Evolutionary conservation across 2,329 filamentous ascomycete species (phyloP).

Genomic region (Clarireedia sp.): DNA sequence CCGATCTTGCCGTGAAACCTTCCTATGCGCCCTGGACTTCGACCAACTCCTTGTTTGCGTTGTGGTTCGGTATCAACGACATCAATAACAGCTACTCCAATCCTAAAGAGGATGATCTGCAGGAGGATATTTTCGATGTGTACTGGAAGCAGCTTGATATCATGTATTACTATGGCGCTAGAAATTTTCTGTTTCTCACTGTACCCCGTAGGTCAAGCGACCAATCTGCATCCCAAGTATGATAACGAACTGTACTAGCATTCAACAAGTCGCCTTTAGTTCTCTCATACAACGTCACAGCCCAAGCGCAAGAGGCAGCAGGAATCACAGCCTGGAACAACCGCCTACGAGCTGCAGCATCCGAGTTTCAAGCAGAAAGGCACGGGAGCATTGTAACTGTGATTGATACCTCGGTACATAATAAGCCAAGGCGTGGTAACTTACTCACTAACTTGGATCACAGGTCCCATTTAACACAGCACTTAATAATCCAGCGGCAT

Average conservation of each 20-base stretch:
- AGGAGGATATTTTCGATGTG: slow-evolving; percentile 34
- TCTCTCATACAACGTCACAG: not conserved
- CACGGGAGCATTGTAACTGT: not conserved
- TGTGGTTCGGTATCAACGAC: slow-evolving; percentile 49
- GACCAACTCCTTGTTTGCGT: slow-evolving; percentile 35
- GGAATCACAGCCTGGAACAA: slow-evolving; percentile 2
- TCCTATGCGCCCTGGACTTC: slow-evolving; percentile 33
- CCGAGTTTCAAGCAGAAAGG: slow-evolving; percentile 2
- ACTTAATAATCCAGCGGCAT: slow-evolving; percentile 9
- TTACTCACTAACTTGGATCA: too few relatives aligned
- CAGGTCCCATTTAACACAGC: not conserved
- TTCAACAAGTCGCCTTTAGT: not conserved
- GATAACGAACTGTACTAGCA: not conserved
- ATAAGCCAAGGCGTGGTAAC: not conserved
- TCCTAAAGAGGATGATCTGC: slow-evolving; percentile 25
- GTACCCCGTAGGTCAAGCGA: slow-evolving; percentile 32
- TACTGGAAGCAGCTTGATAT: slow-evolving; percentile 37
- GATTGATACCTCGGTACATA: slow-evolving; percentile 3
- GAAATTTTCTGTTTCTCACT: slow-evolving; percentile 41
- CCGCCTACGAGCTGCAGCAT: not conserved
- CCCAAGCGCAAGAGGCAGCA: not conserved
- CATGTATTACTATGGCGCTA: slow-evolving; percentile 38
- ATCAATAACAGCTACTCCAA: slow-evolving; percentile 38
- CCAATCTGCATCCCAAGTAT: not conserved
- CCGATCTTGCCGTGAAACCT: slow-evolving; percentile 30